A percentile compares a stretch with the other conserved stretches of the same genome.
Conservation (phyloP, 768 basidiomycete genomes). For the Hydnomerulius pinastri region DNA sequence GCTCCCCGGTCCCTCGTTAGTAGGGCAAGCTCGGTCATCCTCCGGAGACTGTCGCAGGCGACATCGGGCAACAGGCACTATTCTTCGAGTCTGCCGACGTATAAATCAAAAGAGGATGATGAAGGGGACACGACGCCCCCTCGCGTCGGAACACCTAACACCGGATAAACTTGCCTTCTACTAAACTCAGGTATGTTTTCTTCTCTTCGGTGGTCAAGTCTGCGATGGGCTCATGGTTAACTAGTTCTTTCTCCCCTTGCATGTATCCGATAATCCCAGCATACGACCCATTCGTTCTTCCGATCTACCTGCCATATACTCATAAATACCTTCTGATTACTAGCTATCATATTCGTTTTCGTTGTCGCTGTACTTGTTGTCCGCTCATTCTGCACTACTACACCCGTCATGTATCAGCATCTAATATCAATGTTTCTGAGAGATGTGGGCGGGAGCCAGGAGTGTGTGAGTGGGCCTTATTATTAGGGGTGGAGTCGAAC, state of each 20-base stretch:
- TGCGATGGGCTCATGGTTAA: too few species aligned
- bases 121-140: slow-evolving; percentile 1
- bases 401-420: background rate
- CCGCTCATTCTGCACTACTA: background rate
- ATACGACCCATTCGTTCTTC: too few species aligned
- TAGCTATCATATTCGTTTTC: background rate
- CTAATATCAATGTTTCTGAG: background rate
- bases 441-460: background rate
- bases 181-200: background rate
- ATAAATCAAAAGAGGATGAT: slow-evolving; percentile 7
- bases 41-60: slow-evolving; percentile 25
- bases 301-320: too few species aligned
- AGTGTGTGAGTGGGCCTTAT: too few species aligned
- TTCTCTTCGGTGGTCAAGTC: too few species aligned
- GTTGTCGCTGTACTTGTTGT: background rate
- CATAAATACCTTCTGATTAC: too few species aligned
- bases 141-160: slow-evolving; percentile 8
- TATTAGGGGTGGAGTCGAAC: background rate
- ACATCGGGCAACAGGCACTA: slow-evolving; percentile 11
- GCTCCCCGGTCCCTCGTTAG: slow-evolving; percentile 24
- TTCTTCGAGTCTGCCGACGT: slow-evolving; percentile 6
- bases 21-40: slow-evolving; percentile 28
- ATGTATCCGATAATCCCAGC: too few species aligned
- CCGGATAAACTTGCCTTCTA: background rate
- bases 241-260: too few species aligned